These are phyloP conservation scores for Cladosporium sp. DNA, from an alignment of 2,329 filamentous ascomycete genomes.

Conservation along the genomic window DNA sequence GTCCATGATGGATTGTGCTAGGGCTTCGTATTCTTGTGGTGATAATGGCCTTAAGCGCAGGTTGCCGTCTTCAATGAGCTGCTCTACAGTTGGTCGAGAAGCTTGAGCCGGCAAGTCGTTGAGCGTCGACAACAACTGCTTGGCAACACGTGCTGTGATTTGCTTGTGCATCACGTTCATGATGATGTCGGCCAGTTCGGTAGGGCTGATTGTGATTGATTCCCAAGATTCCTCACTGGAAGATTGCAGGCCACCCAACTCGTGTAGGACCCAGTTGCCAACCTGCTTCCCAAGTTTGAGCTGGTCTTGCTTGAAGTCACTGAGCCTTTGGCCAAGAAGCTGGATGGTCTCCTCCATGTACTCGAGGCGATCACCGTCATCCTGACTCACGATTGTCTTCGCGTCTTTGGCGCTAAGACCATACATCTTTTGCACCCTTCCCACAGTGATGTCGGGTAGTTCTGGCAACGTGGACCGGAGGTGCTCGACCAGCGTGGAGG, in stretches of 20 bases:
- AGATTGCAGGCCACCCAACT: constrained; percentile 51
- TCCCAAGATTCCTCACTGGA: constrained; percentile 42
- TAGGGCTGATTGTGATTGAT: constrained; percentile 40
- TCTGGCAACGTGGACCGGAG: constrained; percentile 65
- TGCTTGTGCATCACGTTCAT: constrained; percentile 42
- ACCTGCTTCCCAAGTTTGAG: constrained; percentile 49
- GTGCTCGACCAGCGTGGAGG: constrained; percentile 64
- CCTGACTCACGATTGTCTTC: constrained; percentile 71
- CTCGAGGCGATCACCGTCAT: constrained; percentile 76
- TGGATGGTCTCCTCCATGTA: constrained; percentile 73
- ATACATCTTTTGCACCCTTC: constrained; percentile 59
- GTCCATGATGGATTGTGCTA: constrained; percentile 56
- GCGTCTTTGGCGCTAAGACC: constrained; percentile 79
- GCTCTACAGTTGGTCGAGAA: constrained; percentile 44
- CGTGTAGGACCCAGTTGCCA: constrained; percentile 61
- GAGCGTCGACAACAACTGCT: constrained; percentile 57
- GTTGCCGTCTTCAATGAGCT: constrained; percentile 59
- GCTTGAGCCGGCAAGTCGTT: constrained; percentile 49
- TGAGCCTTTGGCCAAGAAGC: constrained; percentile 40
- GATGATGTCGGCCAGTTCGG: constrained; percentile 48
- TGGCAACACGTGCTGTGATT: constrained; percentile 59
- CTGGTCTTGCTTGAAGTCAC: constrained; percentile 25
- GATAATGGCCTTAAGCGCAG: constrained; percentile 57
- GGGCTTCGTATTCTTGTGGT: constrained; percentile 54
- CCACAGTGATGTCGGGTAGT: constrained; percentile 64